phyloP scores from a whole-genome alignment of 305 asterid species.

The Petunia hybrid region DNA sequence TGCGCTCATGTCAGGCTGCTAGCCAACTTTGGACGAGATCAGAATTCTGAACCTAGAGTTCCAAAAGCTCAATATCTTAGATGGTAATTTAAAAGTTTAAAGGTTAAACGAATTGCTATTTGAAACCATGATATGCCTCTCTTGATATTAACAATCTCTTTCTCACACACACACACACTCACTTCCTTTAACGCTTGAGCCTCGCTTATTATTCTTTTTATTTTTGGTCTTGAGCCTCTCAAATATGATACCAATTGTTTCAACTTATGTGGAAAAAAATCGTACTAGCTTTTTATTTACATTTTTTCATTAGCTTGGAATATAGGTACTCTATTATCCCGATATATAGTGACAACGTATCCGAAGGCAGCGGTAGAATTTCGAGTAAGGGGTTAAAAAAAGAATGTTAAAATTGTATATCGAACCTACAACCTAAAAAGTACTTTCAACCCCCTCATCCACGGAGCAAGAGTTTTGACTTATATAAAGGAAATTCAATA shows the following conservation, averaged over 20 bases:
- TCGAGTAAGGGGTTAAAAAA: background rate
- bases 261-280: too few species aligned
- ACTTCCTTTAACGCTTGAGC: background rate
- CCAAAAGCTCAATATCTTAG: too few species aligned
- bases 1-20: background rate
- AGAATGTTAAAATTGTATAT: too few species aligned
- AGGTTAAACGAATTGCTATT: too few species aligned
- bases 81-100: background rate
- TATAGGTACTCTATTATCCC: background rate
- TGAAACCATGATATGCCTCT: too few species aligned
- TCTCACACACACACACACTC: too few species aligned
- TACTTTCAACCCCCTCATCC: too few species aligned
- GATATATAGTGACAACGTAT: background rate
- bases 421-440: too few species aligned
- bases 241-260: background rate
- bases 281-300: too few species aligned
- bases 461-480: too few species aligned
- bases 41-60: background rate
- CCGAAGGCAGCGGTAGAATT: background rate
- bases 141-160: background rate
- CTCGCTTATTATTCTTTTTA: background rate
- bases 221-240: background rate
- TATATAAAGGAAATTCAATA: too few species aligned
- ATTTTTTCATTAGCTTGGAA: background rate
- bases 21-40: background rate